Base-by-base conservation (phyloP, 2,329 filamentous ascomycete species). In the Ambrosiella beaveri region DNA sequence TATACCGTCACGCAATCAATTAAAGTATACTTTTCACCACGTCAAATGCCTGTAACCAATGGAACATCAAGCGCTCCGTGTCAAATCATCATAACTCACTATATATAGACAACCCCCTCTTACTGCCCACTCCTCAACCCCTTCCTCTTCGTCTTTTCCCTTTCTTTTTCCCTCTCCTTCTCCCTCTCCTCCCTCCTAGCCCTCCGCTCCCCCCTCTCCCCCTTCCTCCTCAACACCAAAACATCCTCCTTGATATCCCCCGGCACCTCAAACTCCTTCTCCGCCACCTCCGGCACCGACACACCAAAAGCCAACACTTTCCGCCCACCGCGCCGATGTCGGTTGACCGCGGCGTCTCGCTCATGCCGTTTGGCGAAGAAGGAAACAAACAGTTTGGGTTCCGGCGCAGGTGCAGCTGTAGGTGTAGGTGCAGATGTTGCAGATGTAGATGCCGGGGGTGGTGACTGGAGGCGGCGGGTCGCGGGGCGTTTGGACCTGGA, bases 361-460 rank as follows among this genome's bases (percentile, higher is more conserved):
- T 91, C 77, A 65, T 94, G 83, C 27, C 78, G 81, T 70, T 93
- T 89, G 15, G 77, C 69, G 67, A 89, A 97, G 71, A 96, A 96
- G 0, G 88, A 95, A n/a, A 75, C 85, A 66, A 96, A 89, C 41
- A 86, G 84, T 59, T 75, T 78, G 1, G 69, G 69, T 9, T 72
- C 71, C 36, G 69, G 65, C 15, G 70, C 69, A 40, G 71, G 66
- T 39, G 5, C 27, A 27, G 27, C 27, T 27, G 27, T 27, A 27
- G 27, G 27, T 27, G 27, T 27, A 4, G 27, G 27, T 27, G 27
- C 27, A 27, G n/a, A 19, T 15, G 15, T n/a, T 27, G 27, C 27
- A 27, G n/a, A 19, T 15, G 15, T n/a, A n/a, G 12, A 9, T 68
- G 66, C 8, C n/a, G 65, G 64, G 11, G 63, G 63, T 40, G 54